Conservation (phyloP, 768 basidiomycete genomes). For the Boletus speciosus region DNA sequence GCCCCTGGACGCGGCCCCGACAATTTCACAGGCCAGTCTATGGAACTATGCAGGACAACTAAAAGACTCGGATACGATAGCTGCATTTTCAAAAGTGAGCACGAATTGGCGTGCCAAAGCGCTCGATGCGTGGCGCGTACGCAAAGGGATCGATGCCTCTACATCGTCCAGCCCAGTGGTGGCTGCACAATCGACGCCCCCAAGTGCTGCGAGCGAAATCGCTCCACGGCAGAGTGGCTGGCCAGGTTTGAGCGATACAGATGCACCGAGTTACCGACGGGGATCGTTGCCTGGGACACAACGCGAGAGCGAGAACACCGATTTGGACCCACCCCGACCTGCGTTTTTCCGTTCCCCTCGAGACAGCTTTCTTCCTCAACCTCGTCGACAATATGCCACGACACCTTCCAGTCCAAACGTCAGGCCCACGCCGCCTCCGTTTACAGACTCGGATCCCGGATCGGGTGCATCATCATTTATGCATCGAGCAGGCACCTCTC, state of each 20-base stretch:
- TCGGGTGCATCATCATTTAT: constrained; percentile 29
- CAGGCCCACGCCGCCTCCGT: background rate
- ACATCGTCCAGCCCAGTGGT: background rate
- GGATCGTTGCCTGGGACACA: constrained; percentile 41
- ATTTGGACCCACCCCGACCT: constrained; percentile 53
- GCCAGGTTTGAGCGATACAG: constrained; percentile 3
- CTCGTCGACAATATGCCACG: constrained; percentile 27
- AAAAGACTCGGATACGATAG: constrained; percentile 68
- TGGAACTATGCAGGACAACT: constrained; percentile 75
- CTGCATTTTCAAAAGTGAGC: constrained; percentile 67
- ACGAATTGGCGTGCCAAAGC: constrained; percentile 74
- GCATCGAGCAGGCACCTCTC: constrained; percentile 37
- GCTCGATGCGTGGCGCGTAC: constrained; percentile 30
- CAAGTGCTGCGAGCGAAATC: constrained; percentile 24
- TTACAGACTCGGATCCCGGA: constrained; percentile 23
- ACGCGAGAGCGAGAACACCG: constrained; percentile 34
- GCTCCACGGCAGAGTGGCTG: constrained; percentile 12
- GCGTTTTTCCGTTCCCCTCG: constrained; percentile 54
- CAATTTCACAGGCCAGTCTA: constrained; percentile 38
- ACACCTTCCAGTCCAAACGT: constrained; percentile 33
- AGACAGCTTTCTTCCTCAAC: constrained; percentile 48
- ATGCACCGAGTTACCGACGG: constrained; percentile 26
- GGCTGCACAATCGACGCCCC: constrained; percentile 10
- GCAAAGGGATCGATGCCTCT: constrained; percentile 13
- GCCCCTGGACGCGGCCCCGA: constrained; percentile 13